These are phyloP conservation scores for Turnera subulata DNA, from an alignment of 345 rosid genomes.

Conservation along the genomic window DNA sequence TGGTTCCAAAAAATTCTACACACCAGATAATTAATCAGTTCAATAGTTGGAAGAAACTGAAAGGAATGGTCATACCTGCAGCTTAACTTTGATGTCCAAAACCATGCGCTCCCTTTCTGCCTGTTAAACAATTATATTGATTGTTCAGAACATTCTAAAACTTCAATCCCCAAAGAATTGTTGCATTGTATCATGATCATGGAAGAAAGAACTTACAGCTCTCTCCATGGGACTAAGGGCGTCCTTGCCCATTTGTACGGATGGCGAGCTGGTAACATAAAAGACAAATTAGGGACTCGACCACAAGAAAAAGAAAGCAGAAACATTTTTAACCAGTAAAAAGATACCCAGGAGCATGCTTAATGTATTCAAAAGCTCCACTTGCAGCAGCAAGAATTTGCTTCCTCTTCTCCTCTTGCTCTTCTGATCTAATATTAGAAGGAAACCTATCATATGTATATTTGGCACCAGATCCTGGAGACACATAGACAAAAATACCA, in stretches of 20 bases:
- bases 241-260: conserved; percentile 50
- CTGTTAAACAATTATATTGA: conserved; percentile 32
- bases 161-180: conserved; percentile 12
- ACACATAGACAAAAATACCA: not conserved
- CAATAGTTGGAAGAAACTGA: too few species aligned
- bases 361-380: conserved; percentile 82
- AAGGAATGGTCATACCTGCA: conserved; percentile 89
- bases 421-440: conserved; percentile 76
- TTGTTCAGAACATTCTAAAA: conserved; percentile 10
- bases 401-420: conserved; percentile 89
- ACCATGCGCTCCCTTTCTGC: conserved; percentile 99
- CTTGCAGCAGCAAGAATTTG: conserved; percentile 89
- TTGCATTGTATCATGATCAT: conserved; percentile 23
- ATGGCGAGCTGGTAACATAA: conserved; percentile 62
- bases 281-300: conserved; percentile 6
- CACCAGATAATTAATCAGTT: too few species aligned
- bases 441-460: conserved; percentile 97
- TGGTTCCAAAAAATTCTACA: too few species aligned
- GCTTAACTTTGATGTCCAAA: conserved; percentile 94
- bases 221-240: conserved; percentile 88
- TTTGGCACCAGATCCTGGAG: conserved; percentile 76
- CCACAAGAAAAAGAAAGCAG: not conserved
- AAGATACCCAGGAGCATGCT: conserved; percentile 65
- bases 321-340: not conserved
- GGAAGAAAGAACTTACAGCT: conserved; percentile 67